A percentile compares a stretch with the other conserved stretches of the same genome.
phyloP scores from a whole-genome alignment of 495 filamentous ascomycete species.

The Niebla homalea region DNA sequence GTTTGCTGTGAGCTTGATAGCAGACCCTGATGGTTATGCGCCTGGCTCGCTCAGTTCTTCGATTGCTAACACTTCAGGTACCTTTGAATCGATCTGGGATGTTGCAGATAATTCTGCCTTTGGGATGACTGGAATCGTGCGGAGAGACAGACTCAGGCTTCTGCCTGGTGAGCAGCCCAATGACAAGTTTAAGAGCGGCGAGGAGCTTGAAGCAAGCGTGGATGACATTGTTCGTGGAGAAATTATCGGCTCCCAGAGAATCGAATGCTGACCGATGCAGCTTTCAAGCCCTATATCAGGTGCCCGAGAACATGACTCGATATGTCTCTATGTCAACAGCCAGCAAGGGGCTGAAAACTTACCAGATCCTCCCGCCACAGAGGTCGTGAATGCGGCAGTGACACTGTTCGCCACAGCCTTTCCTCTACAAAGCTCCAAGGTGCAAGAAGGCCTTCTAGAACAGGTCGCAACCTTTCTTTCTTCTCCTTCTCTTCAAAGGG shows the following conservation, averaged over 20 bases:
- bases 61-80: slow-evolving; percentile 80
- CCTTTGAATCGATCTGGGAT: slow-evolving; percentile 90
- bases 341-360: slow-evolving; percentile 32
- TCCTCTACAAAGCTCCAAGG: slow-evolving; percentile 71
- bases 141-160: slow-evolving; percentile 57
- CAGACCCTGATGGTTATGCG: slow-evolving; percentile 78
- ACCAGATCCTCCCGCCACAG: slow-evolving; percentile 78
- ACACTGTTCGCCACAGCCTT: slow-evolving; percentile 82
- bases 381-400: slow-evolving; percentile 88
- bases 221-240: not conserved
- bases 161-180: slow-evolving; percentile 58
- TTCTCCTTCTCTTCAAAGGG: slow-evolving; percentile 64
- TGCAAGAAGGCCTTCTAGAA: slow-evolving; percentile 91
- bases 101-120: slow-evolving; percentile 88
- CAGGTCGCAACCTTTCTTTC: slow-evolving; percentile 80
- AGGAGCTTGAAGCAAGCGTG: not conserved
- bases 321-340: slow-evolving; percentile 55
- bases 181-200: slow-evolving; percentile 17
- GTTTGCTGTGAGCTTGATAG: slow-evolving; percentile 81
- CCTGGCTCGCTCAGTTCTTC: slow-evolving; percentile 78
- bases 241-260: not conserved
- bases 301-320: slow-evolving; percentile 81
- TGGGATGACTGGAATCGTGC: slow-evolving; percentile 74
- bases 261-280: slow-evolving; percentile 16
- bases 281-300: slow-evolving; percentile 62